A percentile compares a stretch with the other conserved stretches of the same genome.
Evolutionary conservation across 495 filamentous ascomycete species (phyloP).

Genomic region (Glonium stellatum): DNA sequence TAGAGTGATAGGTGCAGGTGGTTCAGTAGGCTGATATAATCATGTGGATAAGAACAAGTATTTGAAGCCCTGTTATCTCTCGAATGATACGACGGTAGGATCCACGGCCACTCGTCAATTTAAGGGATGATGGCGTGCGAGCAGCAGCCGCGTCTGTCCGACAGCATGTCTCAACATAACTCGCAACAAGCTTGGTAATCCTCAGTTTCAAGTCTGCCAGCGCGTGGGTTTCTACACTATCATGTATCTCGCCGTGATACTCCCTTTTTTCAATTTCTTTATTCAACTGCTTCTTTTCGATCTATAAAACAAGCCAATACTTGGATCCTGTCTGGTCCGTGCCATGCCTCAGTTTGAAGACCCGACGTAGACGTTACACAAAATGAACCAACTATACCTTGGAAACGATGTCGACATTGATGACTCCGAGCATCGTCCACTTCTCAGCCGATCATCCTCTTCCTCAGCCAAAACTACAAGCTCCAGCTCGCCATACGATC

Average conservation of each 20-base stretch:
- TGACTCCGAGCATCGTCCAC: too few species aligned
- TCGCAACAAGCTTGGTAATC: background rate
- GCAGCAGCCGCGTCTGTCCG: background rate
- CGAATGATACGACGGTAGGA: too few species aligned
- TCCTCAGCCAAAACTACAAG: too few species aligned
- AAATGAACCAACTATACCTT: too few species aligned
- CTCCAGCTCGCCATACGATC: too few species aligned
- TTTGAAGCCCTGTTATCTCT: too few species aligned
- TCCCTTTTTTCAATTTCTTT: background rate
- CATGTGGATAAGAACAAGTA: too few species aligned
- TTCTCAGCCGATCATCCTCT: too few species aligned
- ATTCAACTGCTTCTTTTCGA: background rate
- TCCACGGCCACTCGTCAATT: background rate
- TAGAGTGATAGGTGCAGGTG: too few species aligned
- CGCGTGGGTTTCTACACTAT: background rate
- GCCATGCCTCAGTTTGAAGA: background rate
- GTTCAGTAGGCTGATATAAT: too few species aligned
- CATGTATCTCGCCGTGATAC: background rate
- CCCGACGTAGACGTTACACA: too few species aligned
- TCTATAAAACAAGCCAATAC: background rate
- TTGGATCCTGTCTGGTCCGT: background rate
- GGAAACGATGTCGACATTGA: too few species aligned
- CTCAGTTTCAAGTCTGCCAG: background rate
- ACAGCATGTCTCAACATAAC: background rate
- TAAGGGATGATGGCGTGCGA: constrained; percentile 1